A percentile compares a stretch with the other conserved stretches of the same genome.
phyloP scores from a whole-genome alignment of 2,329 filamentous ascomycete species.

The Chalara sp. region DNA sequence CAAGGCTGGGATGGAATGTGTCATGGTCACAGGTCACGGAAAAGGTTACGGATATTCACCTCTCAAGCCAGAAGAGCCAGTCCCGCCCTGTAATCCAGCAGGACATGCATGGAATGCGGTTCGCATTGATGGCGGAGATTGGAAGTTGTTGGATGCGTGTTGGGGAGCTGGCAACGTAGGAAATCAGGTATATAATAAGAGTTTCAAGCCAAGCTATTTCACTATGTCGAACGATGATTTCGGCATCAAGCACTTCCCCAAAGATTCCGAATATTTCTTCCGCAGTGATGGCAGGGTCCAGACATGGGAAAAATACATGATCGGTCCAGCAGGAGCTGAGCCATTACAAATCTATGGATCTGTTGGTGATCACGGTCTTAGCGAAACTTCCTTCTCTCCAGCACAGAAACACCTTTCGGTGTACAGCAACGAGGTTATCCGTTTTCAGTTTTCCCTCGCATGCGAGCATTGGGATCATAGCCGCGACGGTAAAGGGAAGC shows the following conservation, averaged over 20 bases:
- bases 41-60: slow-evolving; percentile 74
- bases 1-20: slow-evolving; percentile 70
- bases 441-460: slow-evolving; percentile 73
- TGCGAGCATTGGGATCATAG: slow-evolving; percentile 82
- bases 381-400: slow-evolving; percentile 55
- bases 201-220: slow-evolving; percentile 60
- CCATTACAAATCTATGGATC: slow-evolving; percentile 40
- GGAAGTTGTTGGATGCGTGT: slow-evolving; percentile 88
- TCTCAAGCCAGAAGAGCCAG: slow-evolving; percentile 53
- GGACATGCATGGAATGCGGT: slow-evolving; percentile 94
- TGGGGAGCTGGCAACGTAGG: slow-evolving; percentile 80
- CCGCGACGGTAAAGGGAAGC: slow-evolving; percentile 56
- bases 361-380: slow-evolving; percentile 43
- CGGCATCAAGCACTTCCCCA: slow-evolving; percentile 72
- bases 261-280: slow-evolving; percentile 62
- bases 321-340: slow-evolving; percentile 48
- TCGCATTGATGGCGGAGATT: slow-evolving; percentile 74
- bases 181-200: slow-evolving; percentile 51
- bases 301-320: slow-evolving; percentile 77
- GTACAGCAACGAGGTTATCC: slow-evolving; percentile 50
- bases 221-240: slow-evolving; percentile 69
- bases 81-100: slow-evolving; percentile 55
- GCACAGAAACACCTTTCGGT: slow-evolving; percentile 52
- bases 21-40: slow-evolving; percentile 71
- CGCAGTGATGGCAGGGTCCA: slow-evolving; percentile 61